Evolutionary conservation across 345 rosid species (phyloP).

Genomic region (Linum trigynum): DNA sequence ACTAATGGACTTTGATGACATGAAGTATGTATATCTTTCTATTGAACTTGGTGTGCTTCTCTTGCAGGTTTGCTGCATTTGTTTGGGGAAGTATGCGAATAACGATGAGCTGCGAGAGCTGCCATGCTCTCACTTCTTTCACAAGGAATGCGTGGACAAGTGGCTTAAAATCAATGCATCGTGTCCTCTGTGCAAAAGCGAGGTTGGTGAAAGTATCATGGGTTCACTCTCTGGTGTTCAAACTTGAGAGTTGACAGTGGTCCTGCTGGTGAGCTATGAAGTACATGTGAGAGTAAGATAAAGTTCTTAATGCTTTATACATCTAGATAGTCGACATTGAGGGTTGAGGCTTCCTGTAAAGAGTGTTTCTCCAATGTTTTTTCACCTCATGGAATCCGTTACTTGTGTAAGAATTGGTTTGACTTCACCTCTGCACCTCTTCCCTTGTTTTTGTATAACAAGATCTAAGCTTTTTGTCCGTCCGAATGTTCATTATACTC

Average conservation of each 20-base stretch:
- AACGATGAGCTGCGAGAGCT: constrained; percentile 92
- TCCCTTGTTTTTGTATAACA: background rate
- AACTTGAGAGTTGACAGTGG: constrained; percentile 29
- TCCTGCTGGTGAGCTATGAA: constrained; percentile 20
- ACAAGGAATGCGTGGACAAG: constrained; percentile 91
- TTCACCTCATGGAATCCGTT: constrained; percentile 1
- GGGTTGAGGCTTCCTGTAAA: constrained; percentile 7
- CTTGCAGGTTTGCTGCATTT: constrained; percentile 84
- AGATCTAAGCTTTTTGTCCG: constrained; percentile 1
- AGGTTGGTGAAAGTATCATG: constrained; percentile 49
- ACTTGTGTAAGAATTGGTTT: background rate
- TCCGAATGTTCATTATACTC: background rate
- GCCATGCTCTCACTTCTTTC: constrained; percentile 79
- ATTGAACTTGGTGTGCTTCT: background rate
- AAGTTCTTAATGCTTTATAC: too few relatives aligned
- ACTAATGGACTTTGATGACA: background rate
- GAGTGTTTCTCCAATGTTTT: background rate
- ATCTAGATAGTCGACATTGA: too few relatives aligned
- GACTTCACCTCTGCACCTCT: background rate
- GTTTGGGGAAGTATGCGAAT: constrained; percentile 86
- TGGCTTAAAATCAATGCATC: constrained; percentile 93
- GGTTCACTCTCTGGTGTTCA: constrained; percentile 32
- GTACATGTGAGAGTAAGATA: background rate
- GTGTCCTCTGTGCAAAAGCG: constrained; percentile 93
- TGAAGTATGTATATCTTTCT: background rate